Evolutionary conservation across 2,329 filamentous ascomycete genomes (phyloP), one percentile per base, ranked within the genome.

Genomic region (Colletotrichum sp.): DNA sequence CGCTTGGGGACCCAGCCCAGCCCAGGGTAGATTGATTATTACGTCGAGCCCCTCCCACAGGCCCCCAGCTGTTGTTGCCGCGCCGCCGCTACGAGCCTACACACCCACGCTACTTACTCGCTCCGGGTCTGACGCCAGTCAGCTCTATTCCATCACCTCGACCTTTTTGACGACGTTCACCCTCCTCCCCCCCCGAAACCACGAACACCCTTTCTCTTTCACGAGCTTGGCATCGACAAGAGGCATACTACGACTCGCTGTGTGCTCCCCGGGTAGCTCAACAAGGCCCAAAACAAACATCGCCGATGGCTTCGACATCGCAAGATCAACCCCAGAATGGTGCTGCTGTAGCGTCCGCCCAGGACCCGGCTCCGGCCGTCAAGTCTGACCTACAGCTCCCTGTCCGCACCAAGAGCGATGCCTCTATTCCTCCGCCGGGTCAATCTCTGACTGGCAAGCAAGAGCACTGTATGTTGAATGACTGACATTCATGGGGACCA

Each of bases 401-500:
- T 43, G 47, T 75, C 74, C 81, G 79, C 67, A 73, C 77, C 43
- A 78, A 76, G 70, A 80, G 78, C 76, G 77, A 76, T 74, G 79
- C 77, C 69, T 76, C 76, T 43, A 76, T 79, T n/a, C 80, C 84
- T 70, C 82, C 86, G 63, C 81, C 84, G 5, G 86, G 85, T 55
- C 87, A 90, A 75, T 78, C 85, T 8, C 86, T 99, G 81, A 98
- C 96, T 0, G 97, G 97, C 78, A 98, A 98, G 86, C 96, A 99
- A 89, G 97, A 99, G 83, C 97, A 99, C 83, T 99, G 95, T 98
- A 83, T 79, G 93, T 84, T 11, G 51, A 11, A n/a, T 36, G 34
- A 31, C 27, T 43, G 16, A 33, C 38, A 16, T n/a, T 13, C 8
- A 5, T 9, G 12, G 59, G 27, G 16, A 47, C 16, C 11, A 34